Evolutionary conservation across 192 early-diverging fungal genomes (phyloP), one percentile per base, ranked within the genome.

Genomic region (Backusella psychrophila): DNA sequence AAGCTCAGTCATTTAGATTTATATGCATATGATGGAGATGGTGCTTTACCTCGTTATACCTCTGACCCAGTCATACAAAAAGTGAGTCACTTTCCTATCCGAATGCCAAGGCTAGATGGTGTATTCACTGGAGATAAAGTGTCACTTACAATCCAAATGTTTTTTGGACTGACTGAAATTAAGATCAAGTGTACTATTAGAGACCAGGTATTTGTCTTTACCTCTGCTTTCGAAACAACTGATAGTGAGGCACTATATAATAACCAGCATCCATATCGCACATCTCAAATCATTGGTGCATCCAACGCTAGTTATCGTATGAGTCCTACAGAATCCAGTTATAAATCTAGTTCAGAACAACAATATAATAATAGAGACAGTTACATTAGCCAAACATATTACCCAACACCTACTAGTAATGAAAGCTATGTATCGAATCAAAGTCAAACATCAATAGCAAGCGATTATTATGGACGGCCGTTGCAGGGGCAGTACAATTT

Each of bases 91-190:
- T 75, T 79, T 49, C 73, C 68, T 39, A 71, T 79, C 17, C 42
- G 66, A 65, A 75, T 75, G 73, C 78, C 78, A 21, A 69, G n/a
- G 19, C 33, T 79, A 31, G 66, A 66, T 26, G 73, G 73, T 26
- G 73, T 79, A 5, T 39, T 81, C 63, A 35, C 76, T 23, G 78
- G 76, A 26, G 84, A 83, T 33, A 85, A 83, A 75, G 82, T 85
- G 29, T 77, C 79, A 67, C 79, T 85, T 80, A 75, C 72, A 7
- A 75, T 75, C 41, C 68, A 72, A 11, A 79, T 79, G 78, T 79
- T 81, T 74, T 83, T 85, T 78, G 84, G 84, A 6, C 42, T 83
- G 36, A 85, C 82, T 34, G 84, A 85, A 66, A 83, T 85, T 23
- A 63, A 63, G 26, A 63, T 63, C 26, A 63, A 29, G 26, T 63